A percentile compares a stretch with the other conserved stretches of the same genome.
These are phyloP conservation scores for Waltiozyma sp. DNA, from an alignment of 1,139 yeast species.

Conservation along the genomic window DNA sequence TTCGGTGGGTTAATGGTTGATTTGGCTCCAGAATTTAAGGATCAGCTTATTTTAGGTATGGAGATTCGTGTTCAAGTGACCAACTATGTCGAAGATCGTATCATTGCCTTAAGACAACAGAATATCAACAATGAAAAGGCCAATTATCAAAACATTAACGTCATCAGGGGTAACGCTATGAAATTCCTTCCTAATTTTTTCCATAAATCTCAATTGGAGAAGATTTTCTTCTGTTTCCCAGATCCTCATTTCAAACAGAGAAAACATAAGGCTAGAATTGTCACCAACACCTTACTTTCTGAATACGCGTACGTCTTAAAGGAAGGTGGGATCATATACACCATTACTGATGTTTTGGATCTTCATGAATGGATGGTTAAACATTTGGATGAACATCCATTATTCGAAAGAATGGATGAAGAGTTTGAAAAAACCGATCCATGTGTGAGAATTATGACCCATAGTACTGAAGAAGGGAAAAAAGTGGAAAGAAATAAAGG, in stretches of 20 bases:
- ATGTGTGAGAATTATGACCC: constrained; percentile 80
- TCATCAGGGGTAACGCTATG: constrained; percentile 93
- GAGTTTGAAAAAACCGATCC: constrained; percentile 74
- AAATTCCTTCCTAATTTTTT: constrained; percentile 93
- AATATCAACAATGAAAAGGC: constrained; percentile 17
- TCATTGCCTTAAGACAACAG: constrained; percentile 67
- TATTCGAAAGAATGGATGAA: constrained; percentile 67
- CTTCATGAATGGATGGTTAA: constrained; percentile 94
- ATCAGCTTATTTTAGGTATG: constrained; percentile 76
- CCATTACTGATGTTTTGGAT: constrained; percentile 93
- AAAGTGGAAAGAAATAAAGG: constrained; percentile 90
- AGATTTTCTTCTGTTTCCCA: constrained; percentile 97
- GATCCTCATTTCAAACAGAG: constrained; percentile 98
- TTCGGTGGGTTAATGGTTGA: constrained; percentile 87
- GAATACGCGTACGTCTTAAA: constrained; percentile 87
- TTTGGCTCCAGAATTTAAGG: constrained; percentile 67
- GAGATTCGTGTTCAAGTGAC: constrained; percentile 97
- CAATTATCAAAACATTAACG: constrained; percentile 72
- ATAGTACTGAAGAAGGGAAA: constrained; percentile 94
- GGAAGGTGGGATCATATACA: constrained; percentile 83
- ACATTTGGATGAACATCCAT: constrained; percentile 83
- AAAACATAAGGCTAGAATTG: constrained; percentile 93
- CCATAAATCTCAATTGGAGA: constrained; percentile 64
- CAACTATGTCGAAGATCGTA: constrained; percentile 90
- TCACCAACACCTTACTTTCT: constrained; percentile 75